Evolutionary conservation across 225 moss, liverwort and hornwort species (phyloP), one percentile per base, ranked within the genome.

Genomic region (Marchantia polymorpha): DNA sequence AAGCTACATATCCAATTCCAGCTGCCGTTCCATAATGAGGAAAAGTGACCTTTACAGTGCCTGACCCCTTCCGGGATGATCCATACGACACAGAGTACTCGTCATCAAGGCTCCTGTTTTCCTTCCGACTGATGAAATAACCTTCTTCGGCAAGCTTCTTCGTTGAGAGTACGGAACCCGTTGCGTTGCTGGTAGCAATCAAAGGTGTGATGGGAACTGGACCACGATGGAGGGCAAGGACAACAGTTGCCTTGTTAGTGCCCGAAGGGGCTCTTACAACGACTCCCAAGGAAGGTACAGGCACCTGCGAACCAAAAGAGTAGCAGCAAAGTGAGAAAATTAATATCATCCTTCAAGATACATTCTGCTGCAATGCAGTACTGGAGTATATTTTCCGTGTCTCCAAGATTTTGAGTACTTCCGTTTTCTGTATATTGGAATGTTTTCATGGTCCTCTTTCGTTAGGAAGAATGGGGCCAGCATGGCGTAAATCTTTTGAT

Each of bases 51-150:
- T 90, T 90, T 78, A 93, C 89, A 48, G 91, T 89, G 59, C 92
- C 95, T 83, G 91, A 89, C 75, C 95, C 94, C 85, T 93, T 99
- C 26, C 93, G 91, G 74, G 89, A 88, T 69, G 92, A 91, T 71
- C 86, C 89, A 64, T 91, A 92, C 81, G 91, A 89, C 46, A 95
- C 89, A 13, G 83, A 90, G 82, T 91, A 99, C 86, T 99, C 91
- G 52, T 95, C 90, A 84, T 85, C 88, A 52, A 89, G 88, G 83
- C 83, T 88, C 85, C 86, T 78, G 82, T 83, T 91, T 81, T 89
- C 95, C 83, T 99, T 97, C 59, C 89, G 84, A 80, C 91, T 93
- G 54, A 99, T 95, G 72, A 92, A 89, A 79, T 93, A 99, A 17
- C 99, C 99, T 85, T 91, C 91, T 81, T 96, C 89, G 78, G 93